Base-by-base conservation (phyloP, 768 basidiomycete genomes). In the Leccinum obscurum region DNA sequence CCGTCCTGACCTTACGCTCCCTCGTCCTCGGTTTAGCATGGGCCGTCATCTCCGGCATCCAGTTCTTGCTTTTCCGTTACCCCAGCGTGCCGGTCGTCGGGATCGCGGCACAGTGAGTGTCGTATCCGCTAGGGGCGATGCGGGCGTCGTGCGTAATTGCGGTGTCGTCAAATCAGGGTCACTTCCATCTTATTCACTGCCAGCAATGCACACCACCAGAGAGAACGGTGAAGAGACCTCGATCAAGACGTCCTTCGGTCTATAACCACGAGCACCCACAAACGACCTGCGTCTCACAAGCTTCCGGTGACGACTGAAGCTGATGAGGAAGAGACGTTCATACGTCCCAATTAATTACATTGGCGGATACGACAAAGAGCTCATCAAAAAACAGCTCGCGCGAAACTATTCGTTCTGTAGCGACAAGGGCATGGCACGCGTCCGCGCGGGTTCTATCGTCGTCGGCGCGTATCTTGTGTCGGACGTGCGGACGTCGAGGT, bases 341-440 rank as follows among this genome's bases (percentile, higher is more conserved):
- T 66, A 60, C 64, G 60, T 13, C 44, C 65, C n/a, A 55, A 59
- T 11, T 34, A 49, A 26, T 26, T 26, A 26, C 46, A 65, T 66
- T 10, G 67, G 66, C 17, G 76, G 69, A n/a, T 90, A 89, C 67
- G 81, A 90, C 60, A 95, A 98, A 70, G 85, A 83, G 30, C 81
- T 99, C 54, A 83, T 97, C 57, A 82, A 85, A 54, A 95, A 99
- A 70, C 89, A 97, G 73, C 81, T 99, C 50, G 89, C 96, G 4
- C 79, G 97, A 46, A 98, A 98, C 75, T 97, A 96, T 67, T 87
- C 90, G 9, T 98, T 98, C 76, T 90, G 98, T 56, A 93, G 93
- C 0, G 91, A 95, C 34, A 90, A 93, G 37, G 85, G 85, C 44
- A 96, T 98, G 92, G 72, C 76, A 10, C 87, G 84, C 69, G 81